phyloP scores from a whole-genome alignment of 148 eudicot species.

The Rhododendron molle region DNA sequence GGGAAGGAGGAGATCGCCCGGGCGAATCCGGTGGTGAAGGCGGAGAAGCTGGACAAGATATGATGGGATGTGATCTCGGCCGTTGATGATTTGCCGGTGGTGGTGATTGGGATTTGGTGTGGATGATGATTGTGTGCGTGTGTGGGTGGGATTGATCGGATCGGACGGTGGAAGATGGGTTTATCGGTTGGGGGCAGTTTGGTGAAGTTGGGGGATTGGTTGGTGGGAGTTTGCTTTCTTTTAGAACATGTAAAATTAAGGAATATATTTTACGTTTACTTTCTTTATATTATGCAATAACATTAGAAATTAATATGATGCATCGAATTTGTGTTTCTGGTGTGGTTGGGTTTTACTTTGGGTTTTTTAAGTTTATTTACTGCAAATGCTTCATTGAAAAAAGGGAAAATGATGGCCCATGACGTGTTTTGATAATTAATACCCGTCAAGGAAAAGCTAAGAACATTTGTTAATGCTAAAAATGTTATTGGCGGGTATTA shows the following conservation, averaged over 20 bases:
- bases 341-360: background rate
- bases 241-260: background rate
- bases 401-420: background rate
- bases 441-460: no score
- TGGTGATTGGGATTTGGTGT: background rate
- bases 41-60: conserved; percentile 35
- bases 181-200: background rate
- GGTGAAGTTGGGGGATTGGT: background rate
- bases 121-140: background rate
- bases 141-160: background rate
- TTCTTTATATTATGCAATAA: background rate
- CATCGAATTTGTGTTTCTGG: background rate
- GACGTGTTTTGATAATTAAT: no score
- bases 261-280: background rate
- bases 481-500: no score
- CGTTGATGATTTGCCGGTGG: background rate
- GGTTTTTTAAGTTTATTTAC: background rate
- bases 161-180: background rate
- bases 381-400: background rate
- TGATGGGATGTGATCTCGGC: conserved; percentile 2
- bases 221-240: background rate
- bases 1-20: conserved; percentile 34
- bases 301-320: background rate
- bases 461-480: no score
- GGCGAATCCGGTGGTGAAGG: conserved; percentile 36